Evolutionary conservation across 768 basidiomycete genomes (phyloP).

Genomic region (Suillus discolor): DNA sequence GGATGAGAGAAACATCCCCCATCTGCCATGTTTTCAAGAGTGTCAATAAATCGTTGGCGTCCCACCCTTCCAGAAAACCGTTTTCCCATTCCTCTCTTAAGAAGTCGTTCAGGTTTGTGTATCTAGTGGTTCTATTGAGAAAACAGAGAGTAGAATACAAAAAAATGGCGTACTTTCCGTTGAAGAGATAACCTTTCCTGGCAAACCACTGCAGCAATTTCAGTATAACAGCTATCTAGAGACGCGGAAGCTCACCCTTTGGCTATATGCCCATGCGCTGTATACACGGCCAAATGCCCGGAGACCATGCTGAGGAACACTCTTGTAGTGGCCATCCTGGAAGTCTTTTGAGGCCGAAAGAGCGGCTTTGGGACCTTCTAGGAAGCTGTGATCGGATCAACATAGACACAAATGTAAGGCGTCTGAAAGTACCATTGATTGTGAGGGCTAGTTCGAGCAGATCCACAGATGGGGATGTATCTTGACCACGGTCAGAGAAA

Average conservation of each 20-base stretch:
- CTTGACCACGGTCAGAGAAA: conserved; percentile 29
- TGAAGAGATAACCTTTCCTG: conserved; percentile 44
- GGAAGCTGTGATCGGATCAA: conserved; percentile 41
- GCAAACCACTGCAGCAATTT: conserved; percentile 51
- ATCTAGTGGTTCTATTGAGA: conserved; percentile 31
- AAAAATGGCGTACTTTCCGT: conserved; percentile 37
- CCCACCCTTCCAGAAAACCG: conserved; percentile 46
- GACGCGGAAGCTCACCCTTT: conserved; percentile 40
- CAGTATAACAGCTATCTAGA: not conserved
- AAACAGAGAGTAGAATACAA: not conserved
- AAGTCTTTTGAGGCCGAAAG: conserved; percentile 56
- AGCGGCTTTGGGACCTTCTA: conserved; percentile 63
- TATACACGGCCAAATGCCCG: conserved; percentile 60
- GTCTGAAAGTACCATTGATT: conserved; percentile 47
- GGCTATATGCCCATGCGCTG: conserved; percentile 61
- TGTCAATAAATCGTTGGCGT: conserved; percentile 56
- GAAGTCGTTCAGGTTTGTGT: conserved; percentile 49
- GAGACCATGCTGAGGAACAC: conserved; percentile 48
- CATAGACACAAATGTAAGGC: not conserved
- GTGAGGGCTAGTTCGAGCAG: conserved; percentile 56
- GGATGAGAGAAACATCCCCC: conserved; percentile 49
- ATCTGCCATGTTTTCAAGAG: conserved; percentile 52
- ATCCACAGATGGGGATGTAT: conserved; percentile 53
- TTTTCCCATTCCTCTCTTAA: conserved; percentile 55
- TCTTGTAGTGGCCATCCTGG: conserved; percentile 52